Evolutionary conservation across 106 monocot genomes (phyloP), one percentile per base, ranked within the genome.

Genomic region (Dendrobium nobile): DNA sequence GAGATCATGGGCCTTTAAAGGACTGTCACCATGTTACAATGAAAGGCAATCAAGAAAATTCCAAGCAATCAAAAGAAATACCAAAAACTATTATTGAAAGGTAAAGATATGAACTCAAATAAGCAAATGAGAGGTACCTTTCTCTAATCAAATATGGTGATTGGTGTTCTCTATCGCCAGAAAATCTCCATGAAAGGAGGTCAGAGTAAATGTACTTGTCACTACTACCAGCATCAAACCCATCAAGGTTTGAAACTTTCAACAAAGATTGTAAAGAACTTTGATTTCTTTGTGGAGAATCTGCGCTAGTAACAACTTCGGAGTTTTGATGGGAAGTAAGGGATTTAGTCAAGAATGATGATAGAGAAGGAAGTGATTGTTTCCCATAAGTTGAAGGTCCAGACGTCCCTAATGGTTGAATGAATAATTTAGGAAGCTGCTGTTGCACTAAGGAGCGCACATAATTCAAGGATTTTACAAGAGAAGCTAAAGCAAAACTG

Each of bases 391-490:
- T 79, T 77, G 92, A 82, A 11, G 85, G 77, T 45, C 79, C 89
- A 87, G 88, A 84, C 48, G 80, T 84, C 18, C 72, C 75, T n/a
- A 88, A 31, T 77, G 92, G 89, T 48, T 89, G 95, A 78, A 97
- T 94, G 5, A 92, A 93, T 20, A 95, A 48, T 77, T 88, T 94
- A 64, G 97, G 93, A 80, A 91, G 88, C 85, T 99, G 91, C 11
- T 88, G 91, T 77, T 91, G 87, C 28, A 99, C 99, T 54, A 99
- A 76, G 40, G 95, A 99, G 54, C 91, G 92, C 43, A 95, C 95
- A 91, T 91, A 99, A 80, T 85, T 90, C 73, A 99, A 87, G 54
- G 99, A 99, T 79, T 99, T 99, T 1, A 95, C 80, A 75, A 95
- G 91, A 48, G 95, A 89, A 59, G 84, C 75, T 81, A 92, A 91